Evolutionary conservation across 306 rosid species (phyloP).

Genomic region (Dicorynia guianensis): DNA sequence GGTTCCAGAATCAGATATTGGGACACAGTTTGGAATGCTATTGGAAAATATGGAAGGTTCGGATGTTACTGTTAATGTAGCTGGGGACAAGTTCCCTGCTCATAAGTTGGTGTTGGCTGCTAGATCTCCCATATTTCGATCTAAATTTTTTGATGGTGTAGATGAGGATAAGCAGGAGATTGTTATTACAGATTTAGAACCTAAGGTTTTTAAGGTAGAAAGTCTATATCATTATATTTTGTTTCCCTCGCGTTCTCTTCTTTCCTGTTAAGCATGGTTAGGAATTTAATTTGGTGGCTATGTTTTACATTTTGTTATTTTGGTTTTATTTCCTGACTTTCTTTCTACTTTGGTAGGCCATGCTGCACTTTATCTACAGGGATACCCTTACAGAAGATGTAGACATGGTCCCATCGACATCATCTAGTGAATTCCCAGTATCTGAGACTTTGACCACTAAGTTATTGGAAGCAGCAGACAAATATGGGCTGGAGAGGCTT

Average conservation of each 20-base stretch:
- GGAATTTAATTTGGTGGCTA: constrained; percentile 19
- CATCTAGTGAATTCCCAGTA: constrained; percentile 52
- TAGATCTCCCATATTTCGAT: constrained; percentile 71
- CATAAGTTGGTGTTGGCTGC: constrained; percentile 87
- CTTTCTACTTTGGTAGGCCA: constrained; percentile 58
- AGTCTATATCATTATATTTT: constrained; percentile 21
- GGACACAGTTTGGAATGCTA: constrained; percentile 69
- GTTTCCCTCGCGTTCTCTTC: constrained; percentile 5
- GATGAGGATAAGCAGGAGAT: constrained; percentile 58
- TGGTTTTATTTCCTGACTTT: constrained; percentile 38
- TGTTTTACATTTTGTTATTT: constrained; percentile 17
- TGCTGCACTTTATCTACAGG: constrained; percentile 83
- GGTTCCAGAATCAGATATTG: constrained; percentile 83
- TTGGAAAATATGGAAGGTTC: constrained; percentile 86
- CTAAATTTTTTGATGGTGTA: constrained; percentile 53
- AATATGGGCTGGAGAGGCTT: constrained; percentile 76
- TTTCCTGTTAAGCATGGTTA: constrained; percentile 10
- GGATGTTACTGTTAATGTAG: constrained; percentile 72
- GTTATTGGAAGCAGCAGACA: constrained; percentile 83
- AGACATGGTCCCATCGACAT: constrained; percentile 55
- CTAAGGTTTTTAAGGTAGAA: constrained; percentile 87
- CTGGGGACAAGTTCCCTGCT: constrained; percentile 74
- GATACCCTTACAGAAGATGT: constrained; percentile 77
- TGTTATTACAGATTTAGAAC: constrained; percentile 66
- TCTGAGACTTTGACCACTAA: constrained; percentile 72